These are phyloP conservation scores for Salvia rosmarinus DNA, from an alignment of 257 asterid species.

Conservation along the genomic window DNA sequence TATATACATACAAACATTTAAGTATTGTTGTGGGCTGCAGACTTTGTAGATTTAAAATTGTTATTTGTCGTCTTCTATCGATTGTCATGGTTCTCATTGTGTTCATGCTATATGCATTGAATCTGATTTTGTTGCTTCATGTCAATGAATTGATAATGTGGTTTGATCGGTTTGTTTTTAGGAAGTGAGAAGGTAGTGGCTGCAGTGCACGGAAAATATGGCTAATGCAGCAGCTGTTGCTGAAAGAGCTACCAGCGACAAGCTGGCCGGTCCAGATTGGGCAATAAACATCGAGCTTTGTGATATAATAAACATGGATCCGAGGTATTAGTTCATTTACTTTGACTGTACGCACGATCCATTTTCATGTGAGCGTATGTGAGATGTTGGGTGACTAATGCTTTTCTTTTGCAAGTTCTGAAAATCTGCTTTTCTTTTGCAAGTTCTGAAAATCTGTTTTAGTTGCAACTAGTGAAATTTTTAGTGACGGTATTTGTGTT, in stretches of 20 bases:
- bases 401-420: not conserved
- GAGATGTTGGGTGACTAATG: not conserved
- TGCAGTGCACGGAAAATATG: slow-evolving; percentile 41
- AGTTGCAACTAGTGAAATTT: not conserved
- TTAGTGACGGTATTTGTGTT: not conserved
- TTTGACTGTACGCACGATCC: not conserved
- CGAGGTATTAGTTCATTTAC: slow-evolving; percentile 44
- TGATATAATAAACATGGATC: slow-evolving; percentile 52
- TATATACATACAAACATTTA: not conserved
- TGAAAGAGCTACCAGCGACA: slow-evolving; percentile 73
- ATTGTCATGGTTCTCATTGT: not conserved
- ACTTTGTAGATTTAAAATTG: not conserved
- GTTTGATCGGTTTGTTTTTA: slow-evolving; percentile 9
- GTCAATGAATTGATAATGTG: slow-evolving; percentile 26
- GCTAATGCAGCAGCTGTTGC: slow-evolving; percentile 67
- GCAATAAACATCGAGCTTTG: slow-evolving; percentile 43
- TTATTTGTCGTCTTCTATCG: not conserved
- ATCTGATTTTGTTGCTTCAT: slow-evolving; percentile 7
- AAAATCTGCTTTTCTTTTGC: not conserved
- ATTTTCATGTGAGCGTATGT: not conserved
- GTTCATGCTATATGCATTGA: slow-evolving; percentile 13
- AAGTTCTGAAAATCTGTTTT: too few species aligned
- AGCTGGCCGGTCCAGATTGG: slow-evolving; percentile 80
- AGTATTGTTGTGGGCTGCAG: not conserved
- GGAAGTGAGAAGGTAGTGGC: slow-evolving; percentile 21